Base-by-base conservation (phyloP, 768 basidiomycete genomes). In the Russula ochroleuca region DNA sequence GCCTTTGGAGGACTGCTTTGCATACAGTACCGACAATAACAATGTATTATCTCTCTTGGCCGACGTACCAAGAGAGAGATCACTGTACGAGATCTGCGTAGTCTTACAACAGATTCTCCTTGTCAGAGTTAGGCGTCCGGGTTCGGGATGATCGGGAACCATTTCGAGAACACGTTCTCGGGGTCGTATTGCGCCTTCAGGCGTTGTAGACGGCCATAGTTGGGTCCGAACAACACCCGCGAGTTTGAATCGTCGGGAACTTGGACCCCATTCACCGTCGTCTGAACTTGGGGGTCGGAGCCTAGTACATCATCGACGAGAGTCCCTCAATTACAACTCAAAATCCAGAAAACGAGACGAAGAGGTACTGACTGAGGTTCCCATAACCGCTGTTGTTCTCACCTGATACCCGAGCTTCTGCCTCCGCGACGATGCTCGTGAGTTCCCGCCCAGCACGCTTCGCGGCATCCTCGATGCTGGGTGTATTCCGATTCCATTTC, bases 161-260 rank as follows among this genome's bases (percentile, higher is more conserved):
- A 77, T 51, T 72, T 73, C 43, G 69, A 68, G 65, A 77, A 78
- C 13, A 77, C 61, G 53, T 61, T 66, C 9, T 73, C 68, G 1
- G 76, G 75, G 61, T 77, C 76, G 50, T 77, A 76, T 54, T 69
- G 69, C 53, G 68, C 69, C 64, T 78, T 78, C 56, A 78, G 61
- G 55, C 67, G 63, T 57, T 77, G 78, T 58, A 81, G 68, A 49
- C 72, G 70, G 0, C 71, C 62, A 59, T 79, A 78, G 62, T 78
- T 76, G 5, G 69, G 67, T 15, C 75, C 75, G 61, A 76, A 81
- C 28, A 77, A 64, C n/a, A 54, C 59, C n/a, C 61, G 61, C 8
- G 73, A 65, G 25, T 56, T 69, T 19, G 61, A 64, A 58, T 38
- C 51, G 15, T 68, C 49, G 15, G 48, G 14, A 6, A 37, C 25